Evolutionary conservation across 1,139 yeast species (phyloP), one percentile per base, ranked within the genome.

Genomic region (Yamadazyma triangularis): DNA sequence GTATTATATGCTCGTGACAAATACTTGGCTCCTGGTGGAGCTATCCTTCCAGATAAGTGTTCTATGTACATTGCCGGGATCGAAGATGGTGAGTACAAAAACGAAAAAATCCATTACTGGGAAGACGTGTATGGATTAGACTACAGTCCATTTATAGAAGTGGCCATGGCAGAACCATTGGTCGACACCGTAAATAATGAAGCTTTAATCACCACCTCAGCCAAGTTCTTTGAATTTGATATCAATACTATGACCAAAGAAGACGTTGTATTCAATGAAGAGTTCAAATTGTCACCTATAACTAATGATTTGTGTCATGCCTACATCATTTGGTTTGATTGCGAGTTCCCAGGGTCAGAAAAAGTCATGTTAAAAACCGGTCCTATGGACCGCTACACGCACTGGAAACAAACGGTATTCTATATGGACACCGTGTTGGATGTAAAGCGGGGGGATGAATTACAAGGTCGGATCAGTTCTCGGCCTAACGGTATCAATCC

Each of bases 381-480:
- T 20, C 91, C 95, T 26, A 83, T 80, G 67, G 75, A 79, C 32
- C 73, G 76, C 42, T 83, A 83, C 63, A 85, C 94, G 15, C 95
- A 85, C 56, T 93, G 99, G 99, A 93, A 91, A 59, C 98, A 91
- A 65, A 85, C 96, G 13, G 95, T 91, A 2, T 88, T 93, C 62
- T 93, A 91, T 60, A 73, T 91, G 56, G 79, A 77, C 49, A 87
- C 86, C 50, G 95, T 85, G 21, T 63, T 89, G 44, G 84, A 82
- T 51, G 65, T 87, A 43, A 82, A 80, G 53, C 70, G 73, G 44
- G 95, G 91, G 35, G 98, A 91, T 48, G 53, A 56, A 23, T 69
- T 93, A 42, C 70, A 73, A 36, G 95, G 97, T 29, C 64, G 65
- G 24, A 64, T 91, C 39, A 74, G 83, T 6, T 80, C 87, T 40